phyloP scores from a whole-genome alignment of 2,329 filamentous ascomycete species.

The Pezicula radicicola region DNA sequence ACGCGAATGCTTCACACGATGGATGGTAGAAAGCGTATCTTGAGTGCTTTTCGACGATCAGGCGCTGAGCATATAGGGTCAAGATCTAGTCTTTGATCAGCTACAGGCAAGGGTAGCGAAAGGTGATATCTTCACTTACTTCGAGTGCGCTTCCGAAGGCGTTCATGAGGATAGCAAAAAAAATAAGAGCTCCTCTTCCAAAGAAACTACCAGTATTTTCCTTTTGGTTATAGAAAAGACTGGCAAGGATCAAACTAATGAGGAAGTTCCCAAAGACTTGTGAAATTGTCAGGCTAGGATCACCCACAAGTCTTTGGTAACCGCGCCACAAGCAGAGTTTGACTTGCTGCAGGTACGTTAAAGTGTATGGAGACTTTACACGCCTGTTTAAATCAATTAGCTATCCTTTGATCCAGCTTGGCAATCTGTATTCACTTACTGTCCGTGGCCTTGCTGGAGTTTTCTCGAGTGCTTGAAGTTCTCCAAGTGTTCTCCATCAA shows the following conservation, averaged over 20 bases:
- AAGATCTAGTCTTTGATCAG: slow-evolving; percentile 61
- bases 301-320: slow-evolving; percentile 72
- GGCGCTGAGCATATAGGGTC: slow-evolving; percentile 82
- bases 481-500: slow-evolving; percentile 26
- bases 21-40: slow-evolving; percentile 89
- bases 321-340: slow-evolving; percentile 78
- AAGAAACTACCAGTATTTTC: slow-evolving; percentile 55
- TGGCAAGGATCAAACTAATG: slow-evolving; percentile 61
- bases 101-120: slow-evolving; percentile 28
- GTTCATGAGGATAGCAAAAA: slow-evolving; percentile 66
- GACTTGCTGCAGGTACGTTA: slow-evolving; percentile 74
- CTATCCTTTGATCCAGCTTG: no score
- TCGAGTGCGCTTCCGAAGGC: slow-evolving; percentile 60
- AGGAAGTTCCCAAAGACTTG: slow-evolving; percentile 34
- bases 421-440: slow-evolving; percentile 8
- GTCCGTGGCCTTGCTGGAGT: slow-evolving; percentile 21
- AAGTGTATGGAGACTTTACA: slow-evolving; percentile 74
- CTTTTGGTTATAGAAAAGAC: slow-evolving; percentile 61
- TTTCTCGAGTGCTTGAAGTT: slow-evolving; percentile 39
- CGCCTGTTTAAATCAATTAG: slow-evolving; percentile 49
- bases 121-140: slow-evolving; percentile 31
- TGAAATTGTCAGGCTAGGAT: slow-evolving; percentile 67
- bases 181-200: slow-evolving; percentile 59
- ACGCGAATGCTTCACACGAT: slow-evolving; percentile 66
- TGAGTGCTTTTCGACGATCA: slow-evolving; percentile 87